Conservation (phyloP, 306 rosid genomes). For the Cicer cuneatum region DNA sequence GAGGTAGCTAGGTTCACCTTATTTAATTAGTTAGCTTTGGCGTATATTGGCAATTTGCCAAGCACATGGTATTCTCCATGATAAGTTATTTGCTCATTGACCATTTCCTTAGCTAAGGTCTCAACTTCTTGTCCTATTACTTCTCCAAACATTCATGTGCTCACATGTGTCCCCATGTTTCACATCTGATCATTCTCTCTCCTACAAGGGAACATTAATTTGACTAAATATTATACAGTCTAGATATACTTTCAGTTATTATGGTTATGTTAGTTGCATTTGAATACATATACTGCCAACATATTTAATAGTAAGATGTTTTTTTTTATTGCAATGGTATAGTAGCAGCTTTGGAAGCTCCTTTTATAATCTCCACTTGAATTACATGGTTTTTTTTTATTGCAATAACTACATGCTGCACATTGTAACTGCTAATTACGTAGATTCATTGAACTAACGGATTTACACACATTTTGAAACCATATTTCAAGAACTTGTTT, state of each 20-base stretch:
- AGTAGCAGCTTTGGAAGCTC: conserved; percentile 2
- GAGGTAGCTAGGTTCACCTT: conserved; percentile 49
- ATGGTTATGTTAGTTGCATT: conserved; percentile 74
- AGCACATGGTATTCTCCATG: conserved; percentile 59
- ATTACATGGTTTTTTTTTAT: conserved; percentile 19
- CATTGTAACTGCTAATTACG: conserved; percentile 47
- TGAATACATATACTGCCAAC: conserved; percentile 18
- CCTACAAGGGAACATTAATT: conserved; percentile 32
- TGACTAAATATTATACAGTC: conserved; percentile 46
- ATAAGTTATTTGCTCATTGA: conserved; percentile 50
- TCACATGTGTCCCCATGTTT: conserved; percentile 77
- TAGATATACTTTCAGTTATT: conserved; percentile 67
- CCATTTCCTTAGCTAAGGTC: conserved; percentile 53
- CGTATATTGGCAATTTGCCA: conserved; percentile 46
- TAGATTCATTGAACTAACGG: conserved; percentile 50
- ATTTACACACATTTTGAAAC: conserved; percentile 9
- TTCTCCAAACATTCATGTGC: conserved; percentile 73
- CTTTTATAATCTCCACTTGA: conserved; percentile 44
- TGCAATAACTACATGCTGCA: conserved; percentile 41
- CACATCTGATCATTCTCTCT: conserved; percentile 55
- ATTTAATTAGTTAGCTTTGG: conserved; percentile 31
- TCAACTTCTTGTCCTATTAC: conserved; percentile 40
- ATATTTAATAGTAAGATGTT: conserved; percentile 7
- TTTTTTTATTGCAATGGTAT: background rate
- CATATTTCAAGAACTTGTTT: conserved; percentile 3